Evolutionary conservation across 2,329 filamentous ascomycete genomes (phyloP).

Genomic region (Pseudogymnoascus sp.): DNA sequence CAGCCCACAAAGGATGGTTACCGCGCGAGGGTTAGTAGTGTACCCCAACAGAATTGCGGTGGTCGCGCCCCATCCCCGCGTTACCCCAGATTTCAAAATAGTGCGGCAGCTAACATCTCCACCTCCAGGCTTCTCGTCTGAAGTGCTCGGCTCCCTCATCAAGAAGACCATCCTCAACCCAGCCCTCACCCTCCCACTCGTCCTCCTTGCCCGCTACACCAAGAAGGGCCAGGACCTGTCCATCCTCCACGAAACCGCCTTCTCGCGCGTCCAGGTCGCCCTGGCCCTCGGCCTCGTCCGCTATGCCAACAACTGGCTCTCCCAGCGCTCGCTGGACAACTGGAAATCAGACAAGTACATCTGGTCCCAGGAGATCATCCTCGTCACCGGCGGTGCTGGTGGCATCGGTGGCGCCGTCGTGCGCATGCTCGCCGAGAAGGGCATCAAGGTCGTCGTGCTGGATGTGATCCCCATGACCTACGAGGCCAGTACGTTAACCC

Average conservation of each 20-base stretch:
- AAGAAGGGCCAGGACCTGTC: constrained; percentile 48
- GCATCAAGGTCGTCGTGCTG: constrained; percentile 61
- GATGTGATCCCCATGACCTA: constrained; percentile 59
- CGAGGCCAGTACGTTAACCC: constrained; percentile 35
- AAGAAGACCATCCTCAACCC: constrained; percentile 57
- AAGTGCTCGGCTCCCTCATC: constrained; percentile 50
- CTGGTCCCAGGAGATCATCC: constrained; percentile 61
- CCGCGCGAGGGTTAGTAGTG: neutral
- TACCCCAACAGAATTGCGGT: neutral
- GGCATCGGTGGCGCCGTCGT: constrained; percentile 65
- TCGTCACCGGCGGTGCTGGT: constrained; percentile 66
- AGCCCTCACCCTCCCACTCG: constrained; percentile 51
- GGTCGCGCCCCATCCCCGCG: neutral
- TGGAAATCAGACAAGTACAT: constrained; percentile 48
- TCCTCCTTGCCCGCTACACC: constrained; percentile 58
- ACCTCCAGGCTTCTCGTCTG: constrained; percentile 43
- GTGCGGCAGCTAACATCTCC: neutral
- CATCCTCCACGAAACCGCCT: constrained; percentile 42
- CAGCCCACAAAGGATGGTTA: neutral
- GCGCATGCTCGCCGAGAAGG: constrained; percentile 53
- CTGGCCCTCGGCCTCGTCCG: constrained; percentile 44
- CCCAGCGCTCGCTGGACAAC: constrained; percentile 40
- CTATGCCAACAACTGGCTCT: constrained; percentile 43
- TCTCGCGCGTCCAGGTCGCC: constrained; percentile 45
- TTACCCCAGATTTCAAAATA: constrained; percentile 3